Percentiles rank a stretch among this genome's conserved stretches.
These are phyloP conservation scores for Aspergillus sclerotiicarbonarius DNA, from an alignment of 495 filamentous ascomycete genomes.

Conservation along the genomic window DNA sequence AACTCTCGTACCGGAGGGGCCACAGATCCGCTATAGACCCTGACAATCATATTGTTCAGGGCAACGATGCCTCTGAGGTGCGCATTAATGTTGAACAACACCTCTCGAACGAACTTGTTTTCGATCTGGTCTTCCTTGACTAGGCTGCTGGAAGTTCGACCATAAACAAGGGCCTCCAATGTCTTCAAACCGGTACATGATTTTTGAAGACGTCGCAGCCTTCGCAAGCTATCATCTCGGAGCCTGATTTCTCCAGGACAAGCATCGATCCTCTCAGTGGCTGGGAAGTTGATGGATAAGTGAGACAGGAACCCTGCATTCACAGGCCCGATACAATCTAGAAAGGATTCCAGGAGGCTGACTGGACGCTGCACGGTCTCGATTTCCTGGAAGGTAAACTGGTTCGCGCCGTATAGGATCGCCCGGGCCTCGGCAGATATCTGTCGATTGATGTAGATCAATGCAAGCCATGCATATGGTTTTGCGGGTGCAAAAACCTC, in stretches of 20 bases:
- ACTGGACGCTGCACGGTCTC: background rate
- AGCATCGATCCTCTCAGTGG: background rate
- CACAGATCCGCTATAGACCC: slow-evolving; percentile 3
- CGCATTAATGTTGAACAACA: slow-evolving; percentile 1
- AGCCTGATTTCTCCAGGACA: slow-evolving; percentile 1
- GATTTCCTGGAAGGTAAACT: slow-evolving; percentile 7
- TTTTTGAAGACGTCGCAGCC: slow-evolving; percentile 4
- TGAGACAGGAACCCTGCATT: slow-evolving; percentile 10
- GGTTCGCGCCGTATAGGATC: slow-evolving; percentile 6
- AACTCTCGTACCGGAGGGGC: slow-evolving; percentile 5
- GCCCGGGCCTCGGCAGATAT: slow-evolving; percentile 7
- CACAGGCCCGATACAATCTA: slow-evolving; percentile 1
- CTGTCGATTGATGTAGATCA: slow-evolving; percentile 10
- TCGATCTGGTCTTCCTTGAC: background rate
- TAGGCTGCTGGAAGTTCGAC: background rate
- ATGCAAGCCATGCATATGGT: slow-evolving; percentile 7
- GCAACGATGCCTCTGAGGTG: slow-evolving; percentile 3
- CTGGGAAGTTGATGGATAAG: slow-evolving; percentile 9
- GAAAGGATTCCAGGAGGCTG: slow-evolving; percentile 10
- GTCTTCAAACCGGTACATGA: slow-evolving; percentile 3
- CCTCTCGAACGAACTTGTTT: slow-evolving; percentile 2
- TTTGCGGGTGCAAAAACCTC: slow-evolving; percentile 7
- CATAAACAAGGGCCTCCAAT: slow-evolving; percentile 3
- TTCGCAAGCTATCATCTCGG: slow-evolving; percentile 5
- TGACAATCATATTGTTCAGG: slow-evolving; percentile 7